Percentiles rank a stretch among this genome's conserved stretches.
phyloP scores from a whole-genome alignment of 352 stramenopile species.

The Phytophthora capsici region DNA sequence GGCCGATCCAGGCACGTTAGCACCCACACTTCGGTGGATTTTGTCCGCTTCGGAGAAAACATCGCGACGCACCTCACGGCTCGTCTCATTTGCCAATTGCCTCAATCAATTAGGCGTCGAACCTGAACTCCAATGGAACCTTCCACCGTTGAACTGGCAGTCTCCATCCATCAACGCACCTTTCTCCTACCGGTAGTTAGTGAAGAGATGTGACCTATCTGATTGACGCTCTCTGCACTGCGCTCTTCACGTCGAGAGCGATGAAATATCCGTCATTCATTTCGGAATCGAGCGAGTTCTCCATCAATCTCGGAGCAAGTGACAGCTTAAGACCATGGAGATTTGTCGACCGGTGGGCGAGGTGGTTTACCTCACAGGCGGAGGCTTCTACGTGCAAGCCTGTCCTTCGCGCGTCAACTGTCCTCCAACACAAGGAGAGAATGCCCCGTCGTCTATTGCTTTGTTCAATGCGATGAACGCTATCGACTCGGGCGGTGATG shows the following conservation, averaged over 20 bases:
- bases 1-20: no score
- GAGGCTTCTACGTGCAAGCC: constrained; percentile 16
- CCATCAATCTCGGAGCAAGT: constrained; percentile 22
- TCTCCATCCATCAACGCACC: constrained; percentile 8
- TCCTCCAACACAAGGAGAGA: neutral
- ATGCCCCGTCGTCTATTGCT: no score
- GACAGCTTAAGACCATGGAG: constrained; percentile 6
- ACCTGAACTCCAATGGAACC: no score
- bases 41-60: no score
- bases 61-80: no score
- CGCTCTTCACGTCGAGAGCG: neutral
- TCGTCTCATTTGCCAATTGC: no score
- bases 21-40: no score
- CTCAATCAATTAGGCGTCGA: no score
- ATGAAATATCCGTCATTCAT: constrained; percentile 21
- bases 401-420: constrained; percentile 6
- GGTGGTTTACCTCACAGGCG: constrained; percentile 1
- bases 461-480: neutral
- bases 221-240: constrained; percentile 10
- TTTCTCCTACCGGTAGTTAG: constrained; percentile 11
- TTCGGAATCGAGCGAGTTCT: constrained; percentile 9
- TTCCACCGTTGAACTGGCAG: neutral
- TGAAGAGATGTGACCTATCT: constrained; percentile 18
- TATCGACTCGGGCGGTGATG: constrained; percentile 10
- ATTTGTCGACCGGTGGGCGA: neutral